phyloP scores from a whole-genome alignment of 2,329 filamentous ascomycete species.

The Alternaria arborescens region DNA sequence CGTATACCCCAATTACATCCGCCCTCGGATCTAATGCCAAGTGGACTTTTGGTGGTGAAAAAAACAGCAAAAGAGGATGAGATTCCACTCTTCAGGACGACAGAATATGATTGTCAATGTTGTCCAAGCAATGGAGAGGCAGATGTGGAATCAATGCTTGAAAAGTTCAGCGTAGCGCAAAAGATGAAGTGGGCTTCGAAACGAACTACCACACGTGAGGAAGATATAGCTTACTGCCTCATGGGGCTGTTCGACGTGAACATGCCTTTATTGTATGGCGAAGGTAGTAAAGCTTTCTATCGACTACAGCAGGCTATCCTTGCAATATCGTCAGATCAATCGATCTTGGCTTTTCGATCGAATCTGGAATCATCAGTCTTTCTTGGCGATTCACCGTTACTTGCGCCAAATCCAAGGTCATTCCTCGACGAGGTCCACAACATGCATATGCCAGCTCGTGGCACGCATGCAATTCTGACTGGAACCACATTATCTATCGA shows the following conservation, averaged over 20 bases:
- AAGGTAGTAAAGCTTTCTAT: slow-evolving; percentile 29
- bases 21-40: not conserved
- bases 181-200: not conserved
- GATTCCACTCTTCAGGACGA: not conserved
- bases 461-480: not conserved
- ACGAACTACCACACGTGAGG: slow-evolving; percentile 16
- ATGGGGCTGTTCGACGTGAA: slow-evolving; percentile 29
- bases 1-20: not conserved
- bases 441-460: not conserved
- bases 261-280: slow-evolving; percentile 36
- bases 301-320: slow-evolving; percentile 31
- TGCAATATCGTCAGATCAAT: not conserved
- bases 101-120: not conserved
- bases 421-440: not conserved
- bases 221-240: slow-evolving; percentile 30
- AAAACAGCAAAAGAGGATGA: no score
- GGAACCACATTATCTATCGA: not conserved
- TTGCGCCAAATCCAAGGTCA: not conserved
- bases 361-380: not conserved
- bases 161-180: not conserved
- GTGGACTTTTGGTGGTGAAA: no score
- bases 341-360: not conserved
- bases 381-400: not conserved
- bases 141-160: not conserved
- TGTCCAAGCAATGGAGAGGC: not conserved